A percentile compares a stretch with the other conserved stretches of the same genome.
phyloP scores from a whole-genome alignment of 345 rosid genomes.

The Turritis glabra region DNA sequence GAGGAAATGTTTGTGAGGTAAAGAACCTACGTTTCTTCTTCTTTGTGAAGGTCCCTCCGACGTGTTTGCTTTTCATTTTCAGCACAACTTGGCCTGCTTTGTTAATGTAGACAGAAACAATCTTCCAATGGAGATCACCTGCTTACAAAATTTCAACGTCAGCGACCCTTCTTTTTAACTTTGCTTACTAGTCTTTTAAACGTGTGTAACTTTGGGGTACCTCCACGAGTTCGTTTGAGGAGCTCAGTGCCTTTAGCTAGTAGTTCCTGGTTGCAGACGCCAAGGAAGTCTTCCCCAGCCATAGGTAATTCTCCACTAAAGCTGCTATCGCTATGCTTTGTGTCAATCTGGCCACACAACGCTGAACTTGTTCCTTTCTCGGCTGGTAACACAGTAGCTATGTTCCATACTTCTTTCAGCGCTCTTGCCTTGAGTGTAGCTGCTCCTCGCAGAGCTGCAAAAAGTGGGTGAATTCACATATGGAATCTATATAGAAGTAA shows the following conservation, averaged over 20 bases:
- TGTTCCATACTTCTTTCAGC: constrained; percentile 73
- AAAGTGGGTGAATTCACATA: background rate
- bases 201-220: constrained; percentile 33
- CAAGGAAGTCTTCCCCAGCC: constrained; percentile 59
- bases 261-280: constrained; percentile 60
- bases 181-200: background rate
- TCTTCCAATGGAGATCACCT: constrained; percentile 97
- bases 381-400: constrained; percentile 70
- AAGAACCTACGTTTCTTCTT: constrained; percentile 56
- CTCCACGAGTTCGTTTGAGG: constrained; percentile 92
- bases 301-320: constrained; percentile 57
- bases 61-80: constrained; percentile 91
- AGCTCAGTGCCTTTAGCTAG: constrained; percentile 86
- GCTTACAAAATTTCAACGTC: constrained; percentile 26
- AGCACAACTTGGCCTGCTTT: constrained; percentile 70
- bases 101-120: constrained; percentile 80
- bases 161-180: background rate
- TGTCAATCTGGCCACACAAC: constrained; percentile 43
- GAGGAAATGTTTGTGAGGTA: background rate
- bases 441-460: constrained; percentile 87
- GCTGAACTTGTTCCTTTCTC: constrained; percentile 62
- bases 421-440: constrained; percentile 94
- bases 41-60: constrained; percentile 78
- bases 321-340: constrained; percentile 41
- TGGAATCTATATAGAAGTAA: background rate